phyloP scores from a whole-genome alignment of 768 basidiomycete species.

The Daedalea quercina region DNA sequence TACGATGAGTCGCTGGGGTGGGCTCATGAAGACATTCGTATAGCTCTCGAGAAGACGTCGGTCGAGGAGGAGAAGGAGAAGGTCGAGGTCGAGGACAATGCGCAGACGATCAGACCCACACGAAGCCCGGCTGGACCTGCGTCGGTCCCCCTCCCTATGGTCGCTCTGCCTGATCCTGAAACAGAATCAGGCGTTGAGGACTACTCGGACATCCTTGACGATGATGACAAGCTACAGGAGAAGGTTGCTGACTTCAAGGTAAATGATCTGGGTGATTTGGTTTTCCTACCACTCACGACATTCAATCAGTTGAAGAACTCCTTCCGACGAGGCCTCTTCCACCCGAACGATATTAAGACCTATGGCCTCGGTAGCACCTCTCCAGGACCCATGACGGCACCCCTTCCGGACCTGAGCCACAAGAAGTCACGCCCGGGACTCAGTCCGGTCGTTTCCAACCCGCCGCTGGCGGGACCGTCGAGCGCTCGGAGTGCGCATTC shows the following conservation, averaged over 20 bases:
- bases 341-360: slow-evolving; percentile 85
- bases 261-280: slow-evolving; percentile 7
- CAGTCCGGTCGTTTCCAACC: slow-evolving; percentile 34
- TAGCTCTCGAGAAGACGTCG: slow-evolving; percentile 58
- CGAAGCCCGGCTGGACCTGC: slow-evolving; percentile 52
- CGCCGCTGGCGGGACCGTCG: slow-evolving; percentile 8
- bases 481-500: slow-evolving; percentile 35
- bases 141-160: slow-evolving; percentile 40
- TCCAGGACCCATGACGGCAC: slow-evolving; percentile 62
- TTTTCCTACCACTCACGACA: background rate
- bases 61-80: slow-evolving; percentile 53
- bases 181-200: slow-evolving; percentile 78
- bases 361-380: slow-evolving; percentile 45
- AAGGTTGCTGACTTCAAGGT: slow-evolving; percentile 87
- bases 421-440: slow-evolving; percentile 49
- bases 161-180: slow-evolving; percentile 51
- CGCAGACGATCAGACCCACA: slow-evolving; percentile 71
- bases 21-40: background rate
- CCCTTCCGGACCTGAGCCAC: slow-evolving; percentile 48
- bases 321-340: slow-evolving; percentile 69
- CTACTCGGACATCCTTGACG: slow-evolving; percentile 85
- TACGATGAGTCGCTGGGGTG: background rate
- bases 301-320: slow-evolving; percentile 57
- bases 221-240: slow-evolving; percentile 59
- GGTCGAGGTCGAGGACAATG: slow-evolving; percentile 59